Base-by-base conservation (phyloP, 768 basidiomycete species). In the Tricholoma flavovirens region DNA sequence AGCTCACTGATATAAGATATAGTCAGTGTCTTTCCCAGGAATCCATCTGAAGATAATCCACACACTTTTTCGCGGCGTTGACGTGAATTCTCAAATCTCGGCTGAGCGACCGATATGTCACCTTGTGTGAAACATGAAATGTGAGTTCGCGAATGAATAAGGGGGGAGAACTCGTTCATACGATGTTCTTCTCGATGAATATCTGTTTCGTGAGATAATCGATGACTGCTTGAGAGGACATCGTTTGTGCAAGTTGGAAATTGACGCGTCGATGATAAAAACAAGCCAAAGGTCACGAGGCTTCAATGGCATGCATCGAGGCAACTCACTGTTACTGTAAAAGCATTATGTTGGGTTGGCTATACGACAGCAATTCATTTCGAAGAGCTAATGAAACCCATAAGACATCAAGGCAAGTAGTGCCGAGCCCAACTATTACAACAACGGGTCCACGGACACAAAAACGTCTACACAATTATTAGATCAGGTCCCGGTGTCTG, bases 31-130 rank as follows among this genome's bases (percentile, higher is more conserved):
- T 26, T 33, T 29, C 9, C 42, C 8, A 26, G 38, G 15, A 36
- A 36, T 9, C 17, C 52, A 35, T 51, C 36, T 11, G 40, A 54
- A 29, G 32, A 22, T 33, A 49, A 9, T 22, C n/a, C 15, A 50
- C 79, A 63, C 57, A 91, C 90, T 84, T 87, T 67, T 91, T 93
- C 17, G 90, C 90, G 35, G 71, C 71, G 67, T 90, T 88, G 63
- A 91, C 88, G 62, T 91, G 86, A 53, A 92, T 76, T 0, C 76
- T 75, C 43, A 89, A 76, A 38, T 80, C 81, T 59, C 88, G 80
- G 62, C 90, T 91, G 49, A 93, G 75, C 4, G 82, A 84, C 35
- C 90, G 80, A 68, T 82, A 93, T 4, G 90, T 93, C 56, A 93
- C 87, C 90, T 92, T 57, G 1, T n/a, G 17, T 8, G 26, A 49